Evolutionary conservation across 805 yeast species (phyloP).

Genomic region (Candida ortonii): DNA sequence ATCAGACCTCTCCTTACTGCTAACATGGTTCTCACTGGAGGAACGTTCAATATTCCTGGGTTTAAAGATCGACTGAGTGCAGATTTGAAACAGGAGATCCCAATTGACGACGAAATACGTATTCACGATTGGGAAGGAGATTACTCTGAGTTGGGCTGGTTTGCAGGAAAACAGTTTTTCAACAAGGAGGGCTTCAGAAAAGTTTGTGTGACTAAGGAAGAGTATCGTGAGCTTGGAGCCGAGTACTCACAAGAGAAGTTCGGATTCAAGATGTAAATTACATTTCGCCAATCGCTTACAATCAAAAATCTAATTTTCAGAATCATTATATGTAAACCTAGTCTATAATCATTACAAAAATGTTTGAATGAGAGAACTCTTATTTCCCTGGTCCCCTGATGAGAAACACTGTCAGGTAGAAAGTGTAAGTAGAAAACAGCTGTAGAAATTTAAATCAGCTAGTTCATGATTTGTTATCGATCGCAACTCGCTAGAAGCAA

Average conservation of each 20-base stretch:
- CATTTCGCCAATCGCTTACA: no score
- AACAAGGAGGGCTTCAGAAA: conserved; percentile 44
- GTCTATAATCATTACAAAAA: no score
- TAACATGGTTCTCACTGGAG: conserved; percentile 81
- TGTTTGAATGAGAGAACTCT: no score
- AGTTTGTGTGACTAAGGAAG: conserved; percentile 67
- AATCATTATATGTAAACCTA: no score
- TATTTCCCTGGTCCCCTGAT: no score
- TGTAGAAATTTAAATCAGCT: no score
- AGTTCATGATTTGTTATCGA: no score
- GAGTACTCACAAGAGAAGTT: conserved; percentile 35
- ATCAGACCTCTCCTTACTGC: conserved; percentile 79
- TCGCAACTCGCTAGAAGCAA: conserved; percentile 19
- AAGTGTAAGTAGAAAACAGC: no score
- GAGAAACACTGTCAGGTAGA: no score
- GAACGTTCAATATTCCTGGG: conserved; percentile 69
- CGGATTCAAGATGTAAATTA: conserved; percentile 24
- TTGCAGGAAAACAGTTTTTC: conserved; percentile 50
- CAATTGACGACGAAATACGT: conserved; percentile 66
- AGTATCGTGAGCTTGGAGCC: conserved; percentile 83
- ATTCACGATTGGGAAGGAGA: conserved; percentile 36
- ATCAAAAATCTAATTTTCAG: no score
- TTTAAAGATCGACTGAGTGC: conserved; percentile 56
- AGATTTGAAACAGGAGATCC: conserved; percentile 66
- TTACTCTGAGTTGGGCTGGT: conserved; percentile 48